Evolutionary conservation across 2,329 filamentous ascomycete species (phyloP).

Genomic region (Talaromyces sp.): DNA sequence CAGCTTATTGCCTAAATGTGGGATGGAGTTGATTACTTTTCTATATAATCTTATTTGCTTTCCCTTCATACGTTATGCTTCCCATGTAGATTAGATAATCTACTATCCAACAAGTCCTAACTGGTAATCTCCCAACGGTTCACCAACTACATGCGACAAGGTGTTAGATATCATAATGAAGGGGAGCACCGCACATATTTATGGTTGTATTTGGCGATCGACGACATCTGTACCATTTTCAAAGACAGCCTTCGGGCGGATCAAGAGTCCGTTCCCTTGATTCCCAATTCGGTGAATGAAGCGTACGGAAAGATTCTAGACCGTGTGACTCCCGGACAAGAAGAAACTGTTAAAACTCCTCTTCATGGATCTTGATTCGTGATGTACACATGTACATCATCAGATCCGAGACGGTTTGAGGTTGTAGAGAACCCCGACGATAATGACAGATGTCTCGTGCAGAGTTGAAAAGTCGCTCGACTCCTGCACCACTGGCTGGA

Average conservation of each 20-base stretch:
- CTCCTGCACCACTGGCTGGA: too few species aligned
- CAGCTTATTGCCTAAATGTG: too few species aligned
- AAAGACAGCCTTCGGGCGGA: slow-evolving; percentile 16
- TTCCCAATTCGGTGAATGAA: background rate
- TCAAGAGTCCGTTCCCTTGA: slow-evolving; percentile 10
- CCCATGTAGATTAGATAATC: too few species aligned
- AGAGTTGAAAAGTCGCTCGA: too few species aligned
- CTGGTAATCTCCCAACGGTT: too few species aligned
- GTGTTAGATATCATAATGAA: background rate
- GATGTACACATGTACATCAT: slow-evolving; percentile 16
- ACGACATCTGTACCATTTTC: slow-evolving; percentile 18
- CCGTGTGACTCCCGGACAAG: slow-evolving; percentile 18
- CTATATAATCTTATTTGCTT: too few species aligned
- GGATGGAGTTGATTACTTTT: too few species aligned
- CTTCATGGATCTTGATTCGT: slow-evolving; percentile 4
- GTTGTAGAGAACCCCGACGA: too few species aligned
- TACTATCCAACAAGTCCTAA: too few species aligned
- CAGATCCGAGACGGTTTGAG: slow-evolving; percentile 8
- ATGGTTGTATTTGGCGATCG: slow-evolving; percentile 29
- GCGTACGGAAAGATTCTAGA: slow-evolving; percentile 25
- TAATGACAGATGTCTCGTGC: too few species aligned
- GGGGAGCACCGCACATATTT: slow-evolving; percentile 40
- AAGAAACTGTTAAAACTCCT: slow-evolving; percentile 11
- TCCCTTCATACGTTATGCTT: too few species aligned
- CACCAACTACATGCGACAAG: too few species aligned